These are phyloP conservation scores for Xerocomellus amylosporus DNA, from an alignment of 768 basidiomycete genomes.

Conservation along the genomic window DNA sequence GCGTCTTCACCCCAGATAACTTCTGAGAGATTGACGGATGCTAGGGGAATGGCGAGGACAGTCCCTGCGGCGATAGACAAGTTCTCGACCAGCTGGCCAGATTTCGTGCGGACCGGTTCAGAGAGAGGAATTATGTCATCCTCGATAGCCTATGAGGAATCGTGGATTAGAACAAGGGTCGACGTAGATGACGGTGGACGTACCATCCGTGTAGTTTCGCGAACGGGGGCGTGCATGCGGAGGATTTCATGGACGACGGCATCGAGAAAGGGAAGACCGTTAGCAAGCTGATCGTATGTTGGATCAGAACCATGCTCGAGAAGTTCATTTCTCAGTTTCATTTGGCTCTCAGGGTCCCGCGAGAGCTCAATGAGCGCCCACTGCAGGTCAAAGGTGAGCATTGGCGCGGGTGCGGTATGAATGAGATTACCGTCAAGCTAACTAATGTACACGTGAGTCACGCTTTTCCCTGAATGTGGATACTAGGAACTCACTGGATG, in stretches of 20 bases:
- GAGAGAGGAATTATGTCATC: slow-evolving; percentile 37
- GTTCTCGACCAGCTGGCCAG: slow-evolving; percentile 38
- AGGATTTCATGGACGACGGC: slow-evolving; percentile 27
- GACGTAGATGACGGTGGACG: not conserved
- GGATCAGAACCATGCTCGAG: slow-evolving; percentile 44
- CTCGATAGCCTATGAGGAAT: slow-evolving; percentile 36
- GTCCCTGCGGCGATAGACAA: slow-evolving; percentile 49
- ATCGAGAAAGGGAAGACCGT: slow-evolving; percentile 47
- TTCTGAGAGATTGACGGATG: slow-evolving; percentile 47
- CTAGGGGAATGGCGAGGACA: slow-evolving; percentile 41
- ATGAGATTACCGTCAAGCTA: slow-evolving; percentile 17
- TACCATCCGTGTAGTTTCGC: slow-evolving; percentile 18
- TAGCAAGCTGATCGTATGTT: slow-evolving; percentile 51
- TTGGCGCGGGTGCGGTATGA: no score
- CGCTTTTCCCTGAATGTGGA: not conserved
- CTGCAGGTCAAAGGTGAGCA: slow-evolving; percentile 19
- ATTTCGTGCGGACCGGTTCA: slow-evolving; percentile 35
- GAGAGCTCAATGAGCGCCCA: slow-evolving; percentile 60
- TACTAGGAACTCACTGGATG: slow-evolving; percentile 14
- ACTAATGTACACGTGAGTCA: slow-evolving; percentile 7
- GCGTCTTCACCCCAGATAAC: slow-evolving; percentile 61
- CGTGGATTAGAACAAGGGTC: no score
- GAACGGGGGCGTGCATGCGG: slow-evolving; percentile 41
- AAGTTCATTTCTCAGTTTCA: slow-evolving; percentile 50
- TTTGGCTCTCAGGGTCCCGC: slow-evolving; percentile 43